These are phyloP conservation scores for Phytophthora niederhauseri DNA, from an alignment of 352 stramenopile genomes.

Conservation along the genomic window DNA sequence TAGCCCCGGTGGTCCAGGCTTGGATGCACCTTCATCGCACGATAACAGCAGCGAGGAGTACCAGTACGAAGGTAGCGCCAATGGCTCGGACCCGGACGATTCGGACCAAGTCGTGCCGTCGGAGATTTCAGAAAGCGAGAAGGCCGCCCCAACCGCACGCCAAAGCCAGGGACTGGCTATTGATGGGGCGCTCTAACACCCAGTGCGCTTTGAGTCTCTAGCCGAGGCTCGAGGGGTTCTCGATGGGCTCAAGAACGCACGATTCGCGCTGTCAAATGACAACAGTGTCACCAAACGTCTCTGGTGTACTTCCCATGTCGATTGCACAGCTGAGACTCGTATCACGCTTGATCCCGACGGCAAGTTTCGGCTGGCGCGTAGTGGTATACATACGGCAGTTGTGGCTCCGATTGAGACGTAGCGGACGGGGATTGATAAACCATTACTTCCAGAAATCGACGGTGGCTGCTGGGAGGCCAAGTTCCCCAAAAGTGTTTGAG, in stretches of 20 bases:
- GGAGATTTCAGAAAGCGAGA: too few species aligned
- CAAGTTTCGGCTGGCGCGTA: not conserved
- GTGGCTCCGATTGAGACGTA: not conserved
- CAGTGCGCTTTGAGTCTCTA: too few species aligned
- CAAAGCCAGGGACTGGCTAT: too few species aligned
- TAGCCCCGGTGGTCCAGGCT: too few species aligned
- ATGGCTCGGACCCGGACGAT: too few species aligned
- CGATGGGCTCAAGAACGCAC: not conserved
- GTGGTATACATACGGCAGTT: not conserved
- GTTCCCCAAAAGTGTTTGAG: not conserved
- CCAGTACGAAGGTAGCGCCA: too few species aligned
- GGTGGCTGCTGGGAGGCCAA: constrained; percentile 2
- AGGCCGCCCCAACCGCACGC: too few species aligned
- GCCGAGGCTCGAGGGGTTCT: not conserved
- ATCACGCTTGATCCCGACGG: not conserved
- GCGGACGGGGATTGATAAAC: constrained; percentile 7
- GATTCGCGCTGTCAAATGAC: not conserved
- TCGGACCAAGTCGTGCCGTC: too few species aligned
- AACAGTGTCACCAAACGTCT: not conserved
- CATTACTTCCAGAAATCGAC: constrained; percentile 6
- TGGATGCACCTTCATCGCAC: too few species aligned
- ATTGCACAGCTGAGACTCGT: not conserved
- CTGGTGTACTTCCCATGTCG: constrained; percentile 5
- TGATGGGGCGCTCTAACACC: too few species aligned
- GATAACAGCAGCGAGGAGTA: too few species aligned